A percentile compares a stretch with the other conserved stretches of the same genome.
Conservation (phyloP, 306 rosid genomes). For the Vicia faba region DNA sequence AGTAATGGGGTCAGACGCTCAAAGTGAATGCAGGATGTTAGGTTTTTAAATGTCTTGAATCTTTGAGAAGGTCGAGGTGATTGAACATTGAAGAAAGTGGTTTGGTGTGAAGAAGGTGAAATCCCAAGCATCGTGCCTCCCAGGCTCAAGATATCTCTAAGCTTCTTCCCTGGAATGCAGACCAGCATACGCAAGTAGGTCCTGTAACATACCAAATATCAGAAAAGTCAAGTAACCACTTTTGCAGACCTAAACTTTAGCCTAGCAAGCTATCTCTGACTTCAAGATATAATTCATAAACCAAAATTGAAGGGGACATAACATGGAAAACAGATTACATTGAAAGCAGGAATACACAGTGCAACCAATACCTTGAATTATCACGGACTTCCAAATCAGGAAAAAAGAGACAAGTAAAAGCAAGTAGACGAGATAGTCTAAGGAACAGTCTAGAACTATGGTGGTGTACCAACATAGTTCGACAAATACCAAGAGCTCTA, state of each 20-base stretch:
- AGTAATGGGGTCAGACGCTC: constrained; percentile 70
- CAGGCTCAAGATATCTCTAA: constrained; percentile 70
- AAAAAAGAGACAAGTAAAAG: constrained; percentile 79
- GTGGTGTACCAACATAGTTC: constrained; percentile 88
- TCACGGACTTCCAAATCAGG: constrained; percentile 98
- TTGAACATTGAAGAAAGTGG: constrained; percentile 69
- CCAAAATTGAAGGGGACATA: constrained; percentile 15
- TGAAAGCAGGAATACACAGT: constrained; percentile 7
- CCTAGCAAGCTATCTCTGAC: not conserved
- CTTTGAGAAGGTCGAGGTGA: constrained; percentile 68
- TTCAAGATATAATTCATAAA: constrained; percentile 18
- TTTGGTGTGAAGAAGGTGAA: constrained; percentile 68
- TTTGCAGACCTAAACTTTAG: constrained; percentile 24
- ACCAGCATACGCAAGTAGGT: constrained; percentile 88
- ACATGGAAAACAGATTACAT: constrained; percentile 11
- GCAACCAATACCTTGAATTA: constrained; percentile 76
- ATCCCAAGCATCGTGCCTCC: constrained; percentile 71
- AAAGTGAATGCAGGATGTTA: constrained; percentile 76
- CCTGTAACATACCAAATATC: constrained; percentile 55
- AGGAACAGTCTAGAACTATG: constrained; percentile 86
- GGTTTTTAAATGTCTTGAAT: constrained; percentile 61
- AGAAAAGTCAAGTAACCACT: constrained; percentile 22
- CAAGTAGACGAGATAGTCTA: constrained; percentile 73
- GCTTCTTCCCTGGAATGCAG: constrained; percentile 91
- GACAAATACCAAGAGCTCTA: constrained; percentile 86